A percentile compares a stretch with the other conserved stretches of the same genome.
phyloP scores from a whole-genome alignment of 371 early-diverging fungal species.

The Caulochytrium protostelioides region DNA sequence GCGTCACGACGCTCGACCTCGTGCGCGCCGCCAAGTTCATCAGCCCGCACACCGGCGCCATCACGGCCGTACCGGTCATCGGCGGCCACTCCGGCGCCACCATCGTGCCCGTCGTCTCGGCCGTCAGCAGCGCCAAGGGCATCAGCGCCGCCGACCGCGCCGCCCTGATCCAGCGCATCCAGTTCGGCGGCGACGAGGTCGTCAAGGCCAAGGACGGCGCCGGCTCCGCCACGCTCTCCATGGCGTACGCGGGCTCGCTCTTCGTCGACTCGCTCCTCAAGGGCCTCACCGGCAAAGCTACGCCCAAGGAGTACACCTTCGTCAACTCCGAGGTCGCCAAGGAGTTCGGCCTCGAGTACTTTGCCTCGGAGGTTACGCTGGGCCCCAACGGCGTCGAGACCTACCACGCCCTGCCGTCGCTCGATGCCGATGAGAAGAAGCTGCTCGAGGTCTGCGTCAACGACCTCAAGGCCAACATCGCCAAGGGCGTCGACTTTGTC shows the following conservation, averaged over 20 bases:
- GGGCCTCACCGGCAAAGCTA: constrained; percentile 63
- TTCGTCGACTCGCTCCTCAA: constrained; percentile 82
- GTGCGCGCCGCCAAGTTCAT: constrained; percentile 95
- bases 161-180: constrained; percentile 86
- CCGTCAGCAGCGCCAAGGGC: constrained; percentile 28
- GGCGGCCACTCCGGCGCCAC: constrained; percentile 98
- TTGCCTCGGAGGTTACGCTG: constrained; percentile 86
- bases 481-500: constrained; percentile 29
- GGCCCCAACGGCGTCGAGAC: constrained; percentile 81
- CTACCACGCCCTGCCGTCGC: constrained; percentile 65
- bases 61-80: constrained; percentile 71
- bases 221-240: constrained; percentile 93
- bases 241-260: constrained; percentile 94
- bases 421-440: constrained; percentile 75
- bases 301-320: constrained; percentile 81
- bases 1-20: constrained; percentile 95
- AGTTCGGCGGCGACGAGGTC: constrained; percentile 98
- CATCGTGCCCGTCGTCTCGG: constrained; percentile 88
- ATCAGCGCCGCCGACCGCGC: constrained; percentile 75
- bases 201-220: constrained; percentile 97
- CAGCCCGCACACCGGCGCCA: too few relatives aligned
- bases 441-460: constrained; percentile 64
- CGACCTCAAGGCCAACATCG: constrained; percentile 85
- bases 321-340: constrained; percentile 58
- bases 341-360: constrained; percentile 67